Base-by-base conservation (phyloP, 148 eudicot species). In the Rhododendron williamsianum region DNA sequence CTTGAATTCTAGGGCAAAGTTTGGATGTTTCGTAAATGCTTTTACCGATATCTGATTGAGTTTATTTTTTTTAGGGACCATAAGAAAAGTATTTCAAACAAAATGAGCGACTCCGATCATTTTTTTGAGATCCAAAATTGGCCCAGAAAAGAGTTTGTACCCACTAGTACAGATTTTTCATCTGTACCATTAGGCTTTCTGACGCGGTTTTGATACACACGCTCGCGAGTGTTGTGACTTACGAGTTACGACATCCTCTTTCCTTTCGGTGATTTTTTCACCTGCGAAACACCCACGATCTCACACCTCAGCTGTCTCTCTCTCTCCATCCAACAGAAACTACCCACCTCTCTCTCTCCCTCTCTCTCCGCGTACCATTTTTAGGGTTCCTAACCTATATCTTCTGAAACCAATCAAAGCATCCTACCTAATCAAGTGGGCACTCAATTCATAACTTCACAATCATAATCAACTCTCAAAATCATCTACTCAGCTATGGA, bases 401-500 rank as follows among this genome's bases (percentile, higher is more conserved):
- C 45, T 51, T 13, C 63, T 4, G 23, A 51, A 72, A 83, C 48
- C 78, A 18, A 51, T 84, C 71, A 5, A 13, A 38, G 54, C 9
- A 27, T 58, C 41, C n/a, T 52, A 60, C 89, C 84, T 69, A 82
- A 38, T 38, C 69, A 78, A 85, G 84, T 85, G 6, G 74, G 67
- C 78, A 45, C 46, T 27, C 5, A 46, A 9, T 25, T 13, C 3
- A 27, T 12, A 60, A 38, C 45, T 76, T 83, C 67, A 6, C 63
- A 86, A 65, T 46, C 56, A 35, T 23, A 33, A 77, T 33, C 36
- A 33, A 8, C 85, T 43, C 51, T 56, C 49, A 2, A 23, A 21
- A 45, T 54, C 76, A 33, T 83, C 10, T 13, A 56, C 27, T 86
- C 65, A 48, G 35, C 45, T 13, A 96, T 96, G 99, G 98, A 96